Base-by-base conservation (phyloP, 2,329 filamentous ascomycete species). In the Alternaria dauci region DNA sequence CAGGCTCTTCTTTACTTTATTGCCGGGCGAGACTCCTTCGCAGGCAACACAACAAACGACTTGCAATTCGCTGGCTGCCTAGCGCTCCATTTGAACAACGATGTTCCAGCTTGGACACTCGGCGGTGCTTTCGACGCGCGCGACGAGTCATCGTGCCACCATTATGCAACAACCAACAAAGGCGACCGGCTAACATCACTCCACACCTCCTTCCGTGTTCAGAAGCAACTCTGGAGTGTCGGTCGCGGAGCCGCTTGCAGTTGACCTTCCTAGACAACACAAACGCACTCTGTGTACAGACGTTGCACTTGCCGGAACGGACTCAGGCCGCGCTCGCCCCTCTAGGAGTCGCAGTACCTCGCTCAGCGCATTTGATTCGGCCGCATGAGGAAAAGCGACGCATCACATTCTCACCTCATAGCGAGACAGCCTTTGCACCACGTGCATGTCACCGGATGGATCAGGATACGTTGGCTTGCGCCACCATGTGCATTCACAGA, bases 161-260 rank as follows among this genome's bases (percentile, higher is more conserved):
- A 62, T 65, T 52, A 70, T 70, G 66, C 69, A 69, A 66, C 64
- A 67, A 59, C 59, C 57, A 63, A 61, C 53, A 41, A 61, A 58
- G 59, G 62, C 62, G 46, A 52, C 58, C 55, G 42, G 50, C 63
- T 58, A 30, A 50, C 46, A 59, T 52, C 43, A 66, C 61, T 62
- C 41, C 43, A 41, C 38, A 48, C 34, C 43, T 42, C 48, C 30
- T 28, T 36, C 60, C 61, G 61, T 55, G 34, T 42, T 53, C 26
- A 53, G 42, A 44, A 39, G 57, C 52, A 44, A 28, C 51, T 61
- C 41, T 55, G 65, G 18, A 60, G 43, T 47, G 52, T 48, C 53
- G 57, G 59, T 56, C 53, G 48, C 61, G 55, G 61, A 62, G 56
- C 57, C 58, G 54, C 56, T 59, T 59, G 63, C 54, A 62, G 56